phyloP scores from a whole-genome alignment of 148 eudicot genomes.

The Rhododendron kiyosumense region DNA sequence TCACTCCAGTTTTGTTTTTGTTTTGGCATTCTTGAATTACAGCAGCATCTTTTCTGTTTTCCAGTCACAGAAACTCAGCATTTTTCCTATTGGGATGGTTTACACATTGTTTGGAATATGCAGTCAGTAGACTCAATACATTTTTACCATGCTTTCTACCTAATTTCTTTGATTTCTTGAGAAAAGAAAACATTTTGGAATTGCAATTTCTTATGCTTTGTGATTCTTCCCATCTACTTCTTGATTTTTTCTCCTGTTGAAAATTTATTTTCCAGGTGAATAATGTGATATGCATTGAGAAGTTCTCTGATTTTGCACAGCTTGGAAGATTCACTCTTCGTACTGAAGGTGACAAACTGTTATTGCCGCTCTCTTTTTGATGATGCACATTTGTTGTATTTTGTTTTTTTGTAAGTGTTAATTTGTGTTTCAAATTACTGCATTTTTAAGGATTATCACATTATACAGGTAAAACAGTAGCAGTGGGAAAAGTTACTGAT shows the following conservation, averaged over 20 bases:
- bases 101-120: not conserved
- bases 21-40: not conserved
- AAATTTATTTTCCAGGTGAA: slow-evolving; percentile 31
- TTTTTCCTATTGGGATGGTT: not conserved
- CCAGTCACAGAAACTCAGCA: not conserved
- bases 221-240: not conserved
- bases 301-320: slow-evolving; percentile 49
- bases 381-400: not conserved
- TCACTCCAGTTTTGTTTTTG: not conserved
- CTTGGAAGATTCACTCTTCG: slow-evolving; percentile 65
- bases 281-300: slow-evolving; percentile 49
- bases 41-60: not conserved
- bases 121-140: too few species aligned
- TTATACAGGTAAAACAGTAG: slow-evolving; percentile 74
- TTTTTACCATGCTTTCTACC: not conserved
- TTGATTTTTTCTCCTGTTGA: not conserved
- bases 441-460: not conserved
- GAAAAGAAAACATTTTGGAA: not conserved
- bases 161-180: not conserved
- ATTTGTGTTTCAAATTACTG: not conserved
- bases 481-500: slow-evolving; percentile 64
- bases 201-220: not conserved
- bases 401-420: not conserved
- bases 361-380: not conserved
- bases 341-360: slow-evolving; percentile 42